A percentile compares a stretch with the other conserved stretches of the same genome.
Evolutionary conservation across 371 early-diverging fungal species (phyloP).

Genomic region (Mortierella sp.): DNA sequence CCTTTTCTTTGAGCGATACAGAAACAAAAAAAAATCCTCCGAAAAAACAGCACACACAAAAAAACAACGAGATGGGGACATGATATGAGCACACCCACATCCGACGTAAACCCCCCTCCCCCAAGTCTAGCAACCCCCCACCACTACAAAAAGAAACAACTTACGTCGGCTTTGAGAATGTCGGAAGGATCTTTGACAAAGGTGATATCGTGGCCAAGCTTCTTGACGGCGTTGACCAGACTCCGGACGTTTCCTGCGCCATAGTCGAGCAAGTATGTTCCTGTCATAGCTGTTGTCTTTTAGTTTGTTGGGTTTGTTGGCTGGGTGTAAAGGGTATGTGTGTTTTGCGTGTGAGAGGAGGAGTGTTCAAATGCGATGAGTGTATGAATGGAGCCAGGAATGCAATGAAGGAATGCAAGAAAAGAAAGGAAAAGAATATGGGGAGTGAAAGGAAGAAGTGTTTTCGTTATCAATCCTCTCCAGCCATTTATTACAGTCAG

Average conservation of each 20-base stretch:
- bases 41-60: neutral
- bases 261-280: conserved; percentile 93
- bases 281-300: conserved; percentile 59
- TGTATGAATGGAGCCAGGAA: neutral
- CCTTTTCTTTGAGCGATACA: neutral
- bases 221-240: conserved; percentile 93
- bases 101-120: neutral
- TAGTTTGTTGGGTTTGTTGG: neutral
- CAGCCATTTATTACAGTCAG: conserved; percentile 5
- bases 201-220: conserved; percentile 89
- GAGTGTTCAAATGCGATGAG: neutral
- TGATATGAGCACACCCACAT: neutral
- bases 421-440: neutral
- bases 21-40: conserved; percentile 30
- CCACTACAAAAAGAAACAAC: conserved; percentile 14
- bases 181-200: conserved; percentile 83
- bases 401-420: neutral
- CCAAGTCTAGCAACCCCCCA: too few species aligned
- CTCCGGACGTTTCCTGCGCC: conserved; percentile 99
- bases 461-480: neutral
- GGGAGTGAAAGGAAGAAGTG: neutral
- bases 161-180: conserved; percentile 91
- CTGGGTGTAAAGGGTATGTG: neutral
- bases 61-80: neutral
- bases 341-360: neutral